Evolutionary conservation across 352 stramenopile species (phyloP), one percentile per base, ranked within the genome.

Genomic region (Globisporangium apiculatum): DNA sequence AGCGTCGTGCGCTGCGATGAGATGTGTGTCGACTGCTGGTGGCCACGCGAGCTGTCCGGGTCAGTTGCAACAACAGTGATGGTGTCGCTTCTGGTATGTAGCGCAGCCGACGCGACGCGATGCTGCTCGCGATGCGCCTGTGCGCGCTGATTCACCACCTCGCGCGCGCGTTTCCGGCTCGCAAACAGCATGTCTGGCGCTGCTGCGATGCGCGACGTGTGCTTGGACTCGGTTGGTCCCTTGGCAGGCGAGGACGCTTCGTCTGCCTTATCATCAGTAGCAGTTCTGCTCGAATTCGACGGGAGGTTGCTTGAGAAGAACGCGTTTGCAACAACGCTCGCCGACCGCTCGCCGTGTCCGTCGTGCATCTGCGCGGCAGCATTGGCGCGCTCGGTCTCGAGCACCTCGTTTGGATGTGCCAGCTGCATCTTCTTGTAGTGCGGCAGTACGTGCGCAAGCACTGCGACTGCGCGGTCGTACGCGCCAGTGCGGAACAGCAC

Each of bases 361-460:
- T 53, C 35, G 11, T 69, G 51, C 1, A 51, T 48, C 18, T 65
- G 71, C 35, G 51, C 41, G 2, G 63, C 47, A n/a, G 55, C 51
- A 31, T 73, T 75, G 5, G 36, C 42, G 15, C 60, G 57, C 48
- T 75, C 68, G 2, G 48, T 43, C 31, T 76, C 68, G 2, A 65
- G 24, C 35, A 76, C 53, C 14, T 77, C 58, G 5, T 40, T 63
- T 1, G 71, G 59, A 31, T 49, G 57, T 31, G 65, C 50, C 0
- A 79, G 42, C 3, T 46, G 51, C 53, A 82, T 68, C 12, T 66
- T 54, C 53, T 71, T 76, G 58, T 74, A 65, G 14, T 77, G 48
- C 10, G 69, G 68, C 2, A 82, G 52, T 3, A 63, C 67, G 17
- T 79, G 66, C 4, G 64, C 43, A 6, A 82, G 55, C 31, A 75